Base-by-base conservation (phyloP, 2,329 filamentous ascomycete species). In the Trichoderma hamatum region DNA sequence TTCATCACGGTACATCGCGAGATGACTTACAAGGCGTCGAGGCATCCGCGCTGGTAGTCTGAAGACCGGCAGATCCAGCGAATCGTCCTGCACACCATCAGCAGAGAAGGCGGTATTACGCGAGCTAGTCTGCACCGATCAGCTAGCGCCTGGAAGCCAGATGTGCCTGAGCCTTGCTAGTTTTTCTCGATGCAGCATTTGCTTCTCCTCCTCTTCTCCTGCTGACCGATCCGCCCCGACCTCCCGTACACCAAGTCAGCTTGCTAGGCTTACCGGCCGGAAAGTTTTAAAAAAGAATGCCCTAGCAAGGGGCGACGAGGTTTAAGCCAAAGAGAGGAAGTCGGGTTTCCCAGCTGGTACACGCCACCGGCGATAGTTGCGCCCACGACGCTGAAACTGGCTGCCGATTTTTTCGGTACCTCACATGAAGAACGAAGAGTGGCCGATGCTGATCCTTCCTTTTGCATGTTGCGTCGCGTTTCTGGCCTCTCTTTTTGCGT, bases 331-430 rank as follows among this genome's bases (percentile, higher is more conserved):
- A 52, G 49, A 54, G 9, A 68, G 52, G 51, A 58, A 36, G 56
- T 63, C 67, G 67, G 59, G 28, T 63, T 68, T 52, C 67, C 67
- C 11, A 46, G 30, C 51, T 63, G 49, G 67, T 63, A 21, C 24
- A 10, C 56, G 65, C 65, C 56, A 68, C 67, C 34, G 26, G 63
- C 32, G 9, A 13, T 4, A 26, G 19, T 46, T 34, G 34, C 36
- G n/a, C 21, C 43, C 39, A 34, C 34, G 36, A 66, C 14, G 19
- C 46, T 24, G 32, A 51, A 21, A 54, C 58, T 26, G 13, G 24
- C 34, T 43, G 43, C 19, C 54, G 10, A 5, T 24, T 28, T 52
- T 21, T 30, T 51, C 32, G 43, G 28, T 46, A 52, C 9, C 43
- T 62, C 43, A 32, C 26, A 46, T 46, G 21, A 28, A 28, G 39